Conservation (phyloP, 306 rosid species). For the Acacia confusa region DNA sequence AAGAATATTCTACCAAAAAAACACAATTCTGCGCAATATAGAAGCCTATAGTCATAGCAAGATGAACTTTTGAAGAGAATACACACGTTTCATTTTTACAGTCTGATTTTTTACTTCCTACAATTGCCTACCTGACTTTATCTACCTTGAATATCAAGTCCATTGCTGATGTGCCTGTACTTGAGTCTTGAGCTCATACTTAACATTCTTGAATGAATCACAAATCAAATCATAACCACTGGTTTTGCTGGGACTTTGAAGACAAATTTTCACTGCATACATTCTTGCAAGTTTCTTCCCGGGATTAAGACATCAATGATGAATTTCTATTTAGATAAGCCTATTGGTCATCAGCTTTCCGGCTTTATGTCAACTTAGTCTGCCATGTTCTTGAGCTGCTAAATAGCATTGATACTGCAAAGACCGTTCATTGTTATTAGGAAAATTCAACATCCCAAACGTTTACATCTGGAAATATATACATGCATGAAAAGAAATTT, state of each 20-base stretch:
- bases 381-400: background rate
- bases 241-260: background rate
- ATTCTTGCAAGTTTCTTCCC: background rate
- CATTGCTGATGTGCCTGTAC: background rate
- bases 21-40: background rate
- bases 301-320: background rate
- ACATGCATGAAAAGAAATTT: background rate
- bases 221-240: background rate
- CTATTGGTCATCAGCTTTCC: background rate
- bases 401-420: background rate
- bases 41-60: background rate
- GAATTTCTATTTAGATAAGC: background rate
- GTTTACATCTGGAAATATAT: background rate
- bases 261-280: background rate
- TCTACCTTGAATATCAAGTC: background rate
- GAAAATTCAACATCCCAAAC: background rate
- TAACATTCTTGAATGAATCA: background rate
- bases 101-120: background rate
- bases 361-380: background rate
- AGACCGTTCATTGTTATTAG: background rate
- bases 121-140: background rate
- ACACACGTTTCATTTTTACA: background rate
- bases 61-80: background rate
- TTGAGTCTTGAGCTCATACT: background rate
- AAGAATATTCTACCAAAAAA: background rate